Percentiles rank a stretch among this genome's conserved stretches.
These are phyloP conservation scores for Hymenoscyphus albidus DNA, from an alignment of 2,329 filamentous ascomycete species.

Conservation along the genomic window DNA sequence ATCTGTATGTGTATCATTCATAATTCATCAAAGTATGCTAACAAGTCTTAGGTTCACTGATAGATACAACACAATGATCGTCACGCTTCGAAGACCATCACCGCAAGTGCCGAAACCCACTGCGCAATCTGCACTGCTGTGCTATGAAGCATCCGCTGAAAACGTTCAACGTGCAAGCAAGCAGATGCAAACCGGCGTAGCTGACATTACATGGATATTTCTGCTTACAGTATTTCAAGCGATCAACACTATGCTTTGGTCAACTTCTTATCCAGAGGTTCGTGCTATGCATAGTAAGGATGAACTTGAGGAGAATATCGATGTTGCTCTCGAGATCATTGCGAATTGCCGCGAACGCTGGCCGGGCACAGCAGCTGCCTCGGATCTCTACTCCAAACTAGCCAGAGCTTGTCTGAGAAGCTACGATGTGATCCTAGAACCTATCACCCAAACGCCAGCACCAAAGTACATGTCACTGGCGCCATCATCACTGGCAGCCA, in stretches of 20 bases:
- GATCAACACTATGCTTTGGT: slow-evolving; percentile 88
- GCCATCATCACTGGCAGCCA: slow-evolving; percentile 45
- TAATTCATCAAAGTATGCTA: slow-evolving; percentile 16
- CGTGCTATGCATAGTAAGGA: slow-evolving; percentile 67
- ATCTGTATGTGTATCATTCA: slow-evolving; percentile 21
- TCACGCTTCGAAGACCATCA: slow-evolving; percentile 84
- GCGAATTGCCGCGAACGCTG: slow-evolving; percentile 78
- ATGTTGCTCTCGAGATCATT: slow-evolving; percentile 73
- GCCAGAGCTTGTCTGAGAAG: slow-evolving; percentile 82
- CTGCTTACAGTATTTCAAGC: slow-evolving; percentile 86
- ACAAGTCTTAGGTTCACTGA: slow-evolving; percentile 52
- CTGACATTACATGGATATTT: slow-evolving; percentile 93
- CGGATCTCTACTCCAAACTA: slow-evolving; percentile 82
- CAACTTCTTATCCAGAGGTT: slow-evolving; percentile 80
- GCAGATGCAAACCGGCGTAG: slow-evolving; percentile 70
- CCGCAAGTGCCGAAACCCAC: slow-evolving; percentile 89
- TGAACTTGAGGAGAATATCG: slow-evolving; percentile 71
- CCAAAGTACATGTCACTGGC: slow-evolving; percentile 28
- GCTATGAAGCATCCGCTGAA: slow-evolving; percentile 76
- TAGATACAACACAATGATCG: slow-evolving; percentile 81
- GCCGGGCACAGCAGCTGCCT: slow-evolving; percentile 83
- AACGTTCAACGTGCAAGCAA: slow-evolving; percentile 78
- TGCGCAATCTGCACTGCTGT: slow-evolving; percentile 70
- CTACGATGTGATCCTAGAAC: slow-evolving; percentile 62
- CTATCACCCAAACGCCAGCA: slow-evolving; percentile 8